These are phyloP conservation scores for Tetrastigma voinierianum DNA, from an alignment of 164 flowering plant species.

Conservation along the genomic window DNA sequence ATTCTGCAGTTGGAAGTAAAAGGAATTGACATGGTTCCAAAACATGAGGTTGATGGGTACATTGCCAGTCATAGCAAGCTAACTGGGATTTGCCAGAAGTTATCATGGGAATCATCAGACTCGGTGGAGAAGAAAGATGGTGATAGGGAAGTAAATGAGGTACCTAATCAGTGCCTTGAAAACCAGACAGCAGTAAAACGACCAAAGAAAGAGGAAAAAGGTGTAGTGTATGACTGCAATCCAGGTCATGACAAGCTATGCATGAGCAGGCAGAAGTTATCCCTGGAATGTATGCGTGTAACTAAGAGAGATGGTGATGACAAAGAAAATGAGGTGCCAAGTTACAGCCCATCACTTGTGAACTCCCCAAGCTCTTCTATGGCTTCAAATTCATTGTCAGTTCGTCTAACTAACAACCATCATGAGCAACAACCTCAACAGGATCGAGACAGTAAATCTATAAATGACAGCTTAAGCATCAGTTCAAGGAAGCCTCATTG, in stretches of 20 bases:
- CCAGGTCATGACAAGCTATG: slow-evolving; percentile 10
- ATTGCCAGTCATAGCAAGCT: slow-evolving; percentile 14
- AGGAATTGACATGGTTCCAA: slow-evolving; percentile 13
- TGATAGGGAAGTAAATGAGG: slow-evolving; percentile 14
- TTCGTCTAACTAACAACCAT: not conserved
- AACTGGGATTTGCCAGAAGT: slow-evolving; percentile 22
- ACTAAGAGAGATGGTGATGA: slow-evolving; percentile 9
- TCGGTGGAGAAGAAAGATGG: slow-evolving; percentile 10
- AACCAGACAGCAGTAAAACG: slow-evolving; percentile 12
- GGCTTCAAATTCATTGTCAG: slow-evolving; percentile 8
- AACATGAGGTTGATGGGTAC: slow-evolving; percentile 11
- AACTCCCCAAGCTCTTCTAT: slow-evolving; percentile 7
- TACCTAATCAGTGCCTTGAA: slow-evolving; percentile 3
- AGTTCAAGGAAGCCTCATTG: not conserved
- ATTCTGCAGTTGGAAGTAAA: slow-evolving; percentile 33
- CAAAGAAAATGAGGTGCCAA: slow-evolving; percentile 13
- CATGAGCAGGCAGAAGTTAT: slow-evolving; percentile 29
- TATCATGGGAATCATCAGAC: slow-evolving; percentile 29
- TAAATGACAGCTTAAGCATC: not conserved
- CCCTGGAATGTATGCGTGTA: slow-evolving; percentile 24
- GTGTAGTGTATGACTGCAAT: not conserved
- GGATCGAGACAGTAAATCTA: slow-evolving; percentile 6
- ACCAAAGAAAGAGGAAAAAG: not conserved
- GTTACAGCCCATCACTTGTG: slow-evolving; percentile 2
- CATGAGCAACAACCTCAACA: slow-evolving; percentile 11